phyloP scores from a whole-genome alignment of 73 alveolate species.

The Tetrahymena thermophila region DNA sequence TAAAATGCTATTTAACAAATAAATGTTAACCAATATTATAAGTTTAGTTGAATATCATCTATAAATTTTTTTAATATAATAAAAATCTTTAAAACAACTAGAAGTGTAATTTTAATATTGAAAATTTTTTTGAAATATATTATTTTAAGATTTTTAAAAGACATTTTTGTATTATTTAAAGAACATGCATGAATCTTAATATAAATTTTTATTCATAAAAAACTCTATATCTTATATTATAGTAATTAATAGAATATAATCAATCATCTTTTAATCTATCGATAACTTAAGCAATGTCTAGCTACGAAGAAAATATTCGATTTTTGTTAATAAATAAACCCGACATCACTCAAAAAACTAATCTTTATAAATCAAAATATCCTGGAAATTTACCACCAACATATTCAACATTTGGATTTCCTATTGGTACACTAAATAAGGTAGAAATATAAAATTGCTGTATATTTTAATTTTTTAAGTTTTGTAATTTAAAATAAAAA shows the following conservation, averaged over 20 bases:
- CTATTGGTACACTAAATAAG: background rate
- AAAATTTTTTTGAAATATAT: too few relatives aligned
- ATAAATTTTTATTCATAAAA: background rate
- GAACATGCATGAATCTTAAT: background rate
- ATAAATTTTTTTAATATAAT: too few relatives aligned
- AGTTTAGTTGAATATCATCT: too few relatives aligned
- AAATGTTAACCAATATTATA: too few relatives aligned
- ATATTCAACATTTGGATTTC: background rate
- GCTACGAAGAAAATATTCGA: background rate
- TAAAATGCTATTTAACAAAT: too few relatives aligned
- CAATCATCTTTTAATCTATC: background rate
- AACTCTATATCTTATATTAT: background rate
- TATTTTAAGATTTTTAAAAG: too few relatives aligned
- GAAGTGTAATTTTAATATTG: too few relatives aligned
- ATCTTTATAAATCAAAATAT: background rate
- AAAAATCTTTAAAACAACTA: too few relatives aligned
- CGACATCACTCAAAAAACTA: background rate
- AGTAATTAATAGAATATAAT: background rate
- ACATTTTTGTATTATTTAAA: too few relatives aligned
- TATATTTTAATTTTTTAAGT: background rate
- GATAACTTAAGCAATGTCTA: background rate
- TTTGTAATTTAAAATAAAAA: background rate
- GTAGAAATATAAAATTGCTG: background rate
- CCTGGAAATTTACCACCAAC: background rate
- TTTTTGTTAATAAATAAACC: background rate